These are phyloP conservation scores for Sporothrix humicola DNA, from an alignment of 2,329 filamentous ascomycete species.

Conservation along the genomic window DNA sequence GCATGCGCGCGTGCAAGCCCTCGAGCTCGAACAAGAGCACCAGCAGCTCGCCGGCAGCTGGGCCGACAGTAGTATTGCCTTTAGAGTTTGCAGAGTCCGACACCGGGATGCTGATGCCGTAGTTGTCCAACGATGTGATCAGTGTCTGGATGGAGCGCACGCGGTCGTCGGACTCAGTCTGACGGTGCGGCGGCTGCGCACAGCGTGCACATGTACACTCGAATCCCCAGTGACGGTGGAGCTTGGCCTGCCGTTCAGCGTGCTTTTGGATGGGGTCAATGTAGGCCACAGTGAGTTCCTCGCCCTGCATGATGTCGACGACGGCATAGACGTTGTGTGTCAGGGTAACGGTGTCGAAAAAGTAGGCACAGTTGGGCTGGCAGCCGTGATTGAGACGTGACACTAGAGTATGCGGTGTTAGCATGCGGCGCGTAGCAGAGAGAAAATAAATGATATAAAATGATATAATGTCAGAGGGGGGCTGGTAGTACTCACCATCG, in stretches of 20 bases:
- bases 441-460: not conserved
- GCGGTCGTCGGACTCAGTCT: conserved; percentile 46
- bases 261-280: conserved; percentile 47
- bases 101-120: conserved; percentile 38
- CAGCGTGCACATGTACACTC: conserved; percentile 48
- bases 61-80: conserved; percentile 39
- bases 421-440: not conserved
- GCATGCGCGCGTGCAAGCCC: conserved; percentile 42
- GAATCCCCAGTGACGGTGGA: conserved; percentile 49
- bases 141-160: conserved; percentile 44
- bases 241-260: conserved; percentile 42
- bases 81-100: not conserved
- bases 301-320: conserved; percentile 47
- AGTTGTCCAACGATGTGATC: conserved; percentile 46
- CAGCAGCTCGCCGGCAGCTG: conserved; percentile 47
- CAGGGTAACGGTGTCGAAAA: conserved; percentile 47
- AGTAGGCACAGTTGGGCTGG: conserved; percentile 49
- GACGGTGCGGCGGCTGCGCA: conserved; percentile 40
- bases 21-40: conserved; percentile 48
- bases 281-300: conserved; percentile 52
- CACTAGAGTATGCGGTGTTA: conserved; percentile 39
- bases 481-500: conserved; percentile 40
- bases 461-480: too few relatives aligned
- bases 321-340: conserved; percentile 48
- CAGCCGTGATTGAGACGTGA: conserved; percentile 52